Evolutionary conservation across 2,329 filamentous ascomycete genomes (phyloP), one percentile per base, ranked within the genome.

Genomic region (Colletotrichum filicis): DNA sequence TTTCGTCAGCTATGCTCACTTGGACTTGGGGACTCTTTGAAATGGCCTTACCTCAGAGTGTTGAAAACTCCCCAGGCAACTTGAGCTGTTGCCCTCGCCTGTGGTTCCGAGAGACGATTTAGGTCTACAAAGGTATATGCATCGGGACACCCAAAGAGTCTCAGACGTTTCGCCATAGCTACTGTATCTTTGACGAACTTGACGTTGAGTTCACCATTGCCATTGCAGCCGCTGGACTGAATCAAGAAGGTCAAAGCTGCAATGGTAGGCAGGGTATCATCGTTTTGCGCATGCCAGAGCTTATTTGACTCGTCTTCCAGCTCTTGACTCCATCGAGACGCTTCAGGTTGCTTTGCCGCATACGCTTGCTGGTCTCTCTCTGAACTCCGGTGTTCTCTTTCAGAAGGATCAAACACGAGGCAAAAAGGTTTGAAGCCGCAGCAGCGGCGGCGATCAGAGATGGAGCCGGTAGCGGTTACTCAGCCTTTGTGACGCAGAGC

Each of bases 31-130:
- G 9, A 14, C 32, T 5, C 30, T 46, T 42, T 28, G n/a, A 42
- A 24, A 26, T 46, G 35, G 46, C 72, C 82, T 78, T 73, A 83
- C 83, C 81, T 77, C 67, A 80, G 80, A 81, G 80, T 84, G 65
- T 83, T 83, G 63, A 84, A 84, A 5, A 76, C 74, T 4, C 78
- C 79, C 80, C 80, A 82, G 12, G 80, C 76, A 4, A 77, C 71
- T 56, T 73, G 66, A 42, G 60, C 28, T 16, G 46, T 70, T 14
- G 59, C 70, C 32, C 55, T 69, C 28, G 66, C 70, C n/a, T 61
- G 30, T 28, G 35, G 26, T 32, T 70, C 60, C 14, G 66, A 37
- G 11, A 73, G 28, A 16, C 35, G 42, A n/a, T n/a, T 52, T 7
- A 73, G 56, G 12, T 73, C 71, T 14, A 28, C 19, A 2, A 58